Evolutionary conservation across 352 stramenopile genomes (phyloP), one percentile per base, ranked within the genome.

Genomic region (Pythium vanterpoolii): DNA sequence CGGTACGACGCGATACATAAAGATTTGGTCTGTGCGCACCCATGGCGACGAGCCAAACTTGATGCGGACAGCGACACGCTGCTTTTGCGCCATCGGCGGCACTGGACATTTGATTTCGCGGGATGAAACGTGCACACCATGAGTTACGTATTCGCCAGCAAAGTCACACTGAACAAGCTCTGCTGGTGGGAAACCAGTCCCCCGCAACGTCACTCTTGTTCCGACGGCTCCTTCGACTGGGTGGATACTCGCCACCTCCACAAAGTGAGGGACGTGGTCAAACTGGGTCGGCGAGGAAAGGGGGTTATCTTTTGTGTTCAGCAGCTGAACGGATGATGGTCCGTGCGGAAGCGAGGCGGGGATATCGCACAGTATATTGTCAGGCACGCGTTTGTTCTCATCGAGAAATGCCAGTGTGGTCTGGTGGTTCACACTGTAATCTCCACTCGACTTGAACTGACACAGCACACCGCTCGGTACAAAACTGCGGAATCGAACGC

Each of bases 11-110:
- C n/a, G 45, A 38, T 66, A 71, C 14, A 19, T 50, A 23, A 66
- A 71, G n/a, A 42, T 14, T 4, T 14, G 44, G 5, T 31, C 18
- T 0, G 52, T 71, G 40, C 51, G 14, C 3, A 66, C 19, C 64
- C 64, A 71, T 8, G 56, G 46, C 6, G 51, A 71, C 5, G 28
- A 19, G 2, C 40, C 64, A 40, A 66, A 71, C 21, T 63, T 46
- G 4, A 62, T 42, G 1, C 31, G 36, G 30, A 66, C 26, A 5
- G 24, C 21, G 51, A 48, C 36, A 27, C 49, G 38, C 33, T 55
- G 51, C 6, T 48, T 43, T 0, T 26, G 36, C 9, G 26, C 11
- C 36, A 53, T 40, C 8, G 51, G 55, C 39, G 66, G 66, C 11
- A 63, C 52, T 16, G 18, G 5, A 28, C 66, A 74, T 40, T 43